Evolutionary conservation across 305 asterid genomes (phyloP).

Genomic region (Salvia sclarea): DNA sequence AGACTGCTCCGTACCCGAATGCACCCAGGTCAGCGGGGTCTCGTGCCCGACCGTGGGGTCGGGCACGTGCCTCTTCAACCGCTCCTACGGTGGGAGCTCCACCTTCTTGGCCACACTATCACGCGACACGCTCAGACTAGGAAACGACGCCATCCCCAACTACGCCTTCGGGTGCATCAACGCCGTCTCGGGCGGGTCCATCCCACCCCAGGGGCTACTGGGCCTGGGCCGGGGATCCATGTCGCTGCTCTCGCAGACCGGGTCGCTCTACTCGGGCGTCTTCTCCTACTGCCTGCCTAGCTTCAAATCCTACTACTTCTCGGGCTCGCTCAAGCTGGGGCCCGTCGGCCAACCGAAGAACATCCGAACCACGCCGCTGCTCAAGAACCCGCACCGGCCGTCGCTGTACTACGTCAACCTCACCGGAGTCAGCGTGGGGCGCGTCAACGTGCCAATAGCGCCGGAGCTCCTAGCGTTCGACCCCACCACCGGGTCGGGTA

Average conservation of each 20-base stretch:
- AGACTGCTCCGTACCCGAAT: conserved; percentile 72
- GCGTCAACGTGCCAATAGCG: conserved; percentile 54
- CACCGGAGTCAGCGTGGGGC: conserved; percentile 77
- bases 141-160: conserved; percentile 54
- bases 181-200: conserved; percentile 55
- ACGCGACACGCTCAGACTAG: conserved; percentile 64
- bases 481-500: conserved; percentile 77
- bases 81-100: conserved; percentile 74
- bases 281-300: conserved; percentile 88
- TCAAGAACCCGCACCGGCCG: conserved; percentile 77
- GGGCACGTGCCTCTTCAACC: conserved; percentile 66
- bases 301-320: conserved; percentile 79
- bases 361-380: conserved; percentile 76
- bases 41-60: conserved; percentile 60
- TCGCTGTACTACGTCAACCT: conserved; percentile 83
- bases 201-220: conserved; percentile 86
- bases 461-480: conserved; percentile 70
- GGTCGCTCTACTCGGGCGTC: conserved; percentile 65
- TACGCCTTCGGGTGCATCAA: conserved; percentile 81
- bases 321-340: conserved; percentile 91
- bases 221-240: conserved; percentile 89
- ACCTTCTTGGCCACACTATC: conserved; percentile 66
- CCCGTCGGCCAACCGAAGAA: conserved; percentile 75
- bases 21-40: conserved; percentile 63
- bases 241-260: conserved; percentile 74